Evolutionary conservation across 257 asterid genomes (phyloP), one percentile per base, ranked within the genome.

Genomic region (Solanum appendiculatum): DNA sequence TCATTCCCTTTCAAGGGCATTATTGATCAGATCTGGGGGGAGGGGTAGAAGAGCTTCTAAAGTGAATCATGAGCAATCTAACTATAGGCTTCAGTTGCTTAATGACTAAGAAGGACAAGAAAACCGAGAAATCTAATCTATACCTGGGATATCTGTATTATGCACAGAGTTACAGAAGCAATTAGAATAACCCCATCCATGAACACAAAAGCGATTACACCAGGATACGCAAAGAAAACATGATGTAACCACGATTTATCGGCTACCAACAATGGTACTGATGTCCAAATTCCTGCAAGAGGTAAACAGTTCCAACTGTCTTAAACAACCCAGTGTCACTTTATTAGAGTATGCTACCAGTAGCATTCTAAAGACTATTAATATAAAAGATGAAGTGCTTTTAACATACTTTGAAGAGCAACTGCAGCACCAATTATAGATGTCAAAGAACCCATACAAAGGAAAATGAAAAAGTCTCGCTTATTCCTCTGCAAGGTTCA

Each of bases 381-480:
- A 60, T 5, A 21, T 9, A 63, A 86, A 82, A 87, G 90, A 87
- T 89, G 34, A 88, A 86, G 78, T 78, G 86, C 18, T 58, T 80
- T 82, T 72, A 58, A 91, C 98, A 89, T 95, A 97, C 99, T 97
- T 25, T 94, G 96, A 20, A 95, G 81, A 70, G 98, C 90, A 58
- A 95, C 94, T 27, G 80, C 82, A 51, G 91, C 95, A 85, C 96
- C 92, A 89, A 88, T 37, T 34, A 88, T 87, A 82, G 99, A 93
- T 48, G 99, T 94, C 86, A 80, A 51, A 68, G 95, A 90, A 88
- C 98, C 99, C 92, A 97, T 31, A 91, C 91, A 91, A 86, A 95
- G 93, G 78, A 97, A 95, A 86, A 93, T n/a, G 86, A 94, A 93
- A 82, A 97, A 95, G 88, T 95, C 98, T 63, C 99, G 87, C 92